A percentile compares a stretch with the other conserved stretches of the same genome.
Evolutionary conservation across 2,329 filamentous ascomycete genomes (phyloP).

Genomic region (Nigrospora osmanthi): DNA sequence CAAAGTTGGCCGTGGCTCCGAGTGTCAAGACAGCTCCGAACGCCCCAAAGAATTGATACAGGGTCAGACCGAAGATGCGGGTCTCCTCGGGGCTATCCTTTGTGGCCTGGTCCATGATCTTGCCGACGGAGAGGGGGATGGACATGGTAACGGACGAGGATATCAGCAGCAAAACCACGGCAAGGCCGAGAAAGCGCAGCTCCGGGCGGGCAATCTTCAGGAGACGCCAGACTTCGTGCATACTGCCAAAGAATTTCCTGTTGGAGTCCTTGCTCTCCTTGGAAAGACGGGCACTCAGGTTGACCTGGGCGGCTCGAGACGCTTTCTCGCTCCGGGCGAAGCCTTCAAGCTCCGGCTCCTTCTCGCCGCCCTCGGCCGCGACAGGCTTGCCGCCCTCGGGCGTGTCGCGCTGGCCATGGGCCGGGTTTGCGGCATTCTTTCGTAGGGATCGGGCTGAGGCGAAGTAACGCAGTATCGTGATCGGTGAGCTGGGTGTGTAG

Average conservation of each 20-base stretch:
- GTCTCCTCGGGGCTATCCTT: constrained; percentile 58
- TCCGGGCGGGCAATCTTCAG: constrained; percentile 87
- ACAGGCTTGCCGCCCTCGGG: too few relatives aligned
- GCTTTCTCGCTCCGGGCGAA: constrained; percentile 77
- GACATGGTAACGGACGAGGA: constrained; percentile 94
- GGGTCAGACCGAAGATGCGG: constrained; percentile 73
- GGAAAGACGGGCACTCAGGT: constrained; percentile 78
- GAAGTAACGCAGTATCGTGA: too few relatives aligned
- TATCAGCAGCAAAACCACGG: constrained; percentile 78
- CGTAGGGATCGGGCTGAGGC: too few relatives aligned
- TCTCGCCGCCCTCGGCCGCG: too few relatives aligned
- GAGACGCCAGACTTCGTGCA: constrained; percentile 75
- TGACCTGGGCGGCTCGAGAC: constrained; percentile 77
- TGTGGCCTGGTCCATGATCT: constrained; percentile 87
- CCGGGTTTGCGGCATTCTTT: too few relatives aligned
- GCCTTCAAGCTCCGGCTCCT: constrained; percentile 33
- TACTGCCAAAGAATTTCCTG: constrained; percentile 52
- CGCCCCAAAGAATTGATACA: constrained; percentile 81
- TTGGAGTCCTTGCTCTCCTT: constrained; percentile 63
- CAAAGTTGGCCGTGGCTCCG: constrained; percentile 87
- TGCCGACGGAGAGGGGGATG: constrained; percentile 92
- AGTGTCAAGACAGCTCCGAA: constrained; percentile 70
- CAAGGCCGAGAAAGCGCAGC: constrained; percentile 65
- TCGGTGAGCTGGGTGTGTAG: too few relatives aligned
- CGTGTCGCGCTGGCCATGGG: too few relatives aligned